These are phyloP conservation scores for Pleurostoma richardsiae DNA, from an alignment of 2,329 filamentous ascomycete genomes.

Conservation along the genomic window DNA sequence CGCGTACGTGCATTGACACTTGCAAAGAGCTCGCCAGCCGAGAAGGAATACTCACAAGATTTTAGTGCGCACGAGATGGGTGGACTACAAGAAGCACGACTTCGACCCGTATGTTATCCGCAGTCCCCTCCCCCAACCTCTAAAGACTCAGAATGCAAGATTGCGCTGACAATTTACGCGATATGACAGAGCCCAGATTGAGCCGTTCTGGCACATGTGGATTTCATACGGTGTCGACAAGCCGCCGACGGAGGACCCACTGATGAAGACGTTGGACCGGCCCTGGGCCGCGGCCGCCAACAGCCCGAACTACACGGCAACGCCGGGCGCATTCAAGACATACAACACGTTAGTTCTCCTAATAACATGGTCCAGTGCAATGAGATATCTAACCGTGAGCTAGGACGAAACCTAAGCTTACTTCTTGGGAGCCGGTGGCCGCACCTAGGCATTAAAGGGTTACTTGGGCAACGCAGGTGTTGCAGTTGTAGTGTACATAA, in stretches of 20 bases:
- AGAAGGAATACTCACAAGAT: background rate
- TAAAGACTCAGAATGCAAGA: background rate
- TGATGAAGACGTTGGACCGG: conserved; percentile 59
- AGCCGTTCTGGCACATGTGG: conserved; percentile 98
- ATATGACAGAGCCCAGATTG: conserved; percentile 64
- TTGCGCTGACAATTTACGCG: conserved; percentile 8
- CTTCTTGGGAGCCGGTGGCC: conserved; percentile 26
- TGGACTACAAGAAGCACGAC: conserved; percentile 90
- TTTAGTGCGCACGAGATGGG: conserved; percentile 89
- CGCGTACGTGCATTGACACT: conserved; percentile 52
- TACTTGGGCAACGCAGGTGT: too few species aligned
- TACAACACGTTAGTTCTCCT: conserved; percentile 82
- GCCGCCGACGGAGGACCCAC: conserved; percentile 70
- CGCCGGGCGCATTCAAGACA: conserved; percentile 78
- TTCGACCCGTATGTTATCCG: conserved; percentile 61
- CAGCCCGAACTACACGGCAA: conserved; percentile 69
- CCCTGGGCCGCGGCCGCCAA: conserved; percentile 71
- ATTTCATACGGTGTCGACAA: conserved; percentile 90
- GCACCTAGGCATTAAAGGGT: conserved; percentile 18
- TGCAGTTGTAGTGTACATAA: too few species aligned
- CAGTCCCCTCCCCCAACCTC: background rate
- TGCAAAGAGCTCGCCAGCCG: background rate
- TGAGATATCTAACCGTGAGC: background rate
- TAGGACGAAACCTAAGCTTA: conserved; percentile 28
- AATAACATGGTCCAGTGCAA: background rate